Base-by-base conservation (phyloP, 2,329 filamentous ascomycete genomes). In the Trichophyton verrucosum region DNA sequence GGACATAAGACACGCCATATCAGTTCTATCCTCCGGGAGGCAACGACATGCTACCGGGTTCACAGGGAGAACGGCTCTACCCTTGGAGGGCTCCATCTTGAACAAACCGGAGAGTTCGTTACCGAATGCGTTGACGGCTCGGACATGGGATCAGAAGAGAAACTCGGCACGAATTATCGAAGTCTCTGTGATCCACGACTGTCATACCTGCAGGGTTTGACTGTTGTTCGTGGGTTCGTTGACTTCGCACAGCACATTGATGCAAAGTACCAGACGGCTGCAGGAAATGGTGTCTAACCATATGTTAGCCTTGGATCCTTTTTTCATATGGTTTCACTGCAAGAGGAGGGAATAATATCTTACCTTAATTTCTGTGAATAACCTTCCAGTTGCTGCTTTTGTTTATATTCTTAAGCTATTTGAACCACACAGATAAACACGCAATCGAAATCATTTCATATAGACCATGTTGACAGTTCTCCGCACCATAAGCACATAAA, bases 81-180 rank as follows among this genome's bases (percentile, higher is more conserved):
- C 13, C n/a, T 58, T 20, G 56, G 56, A 27, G 56, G 56, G 3
- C 56, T 58, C 27, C 56, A 58, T 58, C 56, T 58, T 15, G 56
- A 58, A 27, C 56, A 58, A 27, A 58, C 56, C n/a, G 56, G 56
- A 58, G 56, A 58, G 36, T 58, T 20, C 44, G 56, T 58, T n/a
- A 58, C 56, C 7, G 56, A 58, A 13, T 58, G 56, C 9, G 36
- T 58, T 40, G 58, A 53, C 22, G 46, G 58, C 11, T 49, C 58
- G 15, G 58, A 53, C 15, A 53, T 30, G 36, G 33, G 46, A 22
- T 53, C 58, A 8, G 58, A 60, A 20, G 58, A 53, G 40, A 53
- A 53, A n/a, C 58, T 60, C 22, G 40, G 44, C 36, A 53, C 30
- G 24, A 60, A 60, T 40, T 58, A 58, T 27, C 56, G 33, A 7